Evolutionary conservation across 805 yeast genomes (phyloP).

Genomic region (Torulaspora indica): DNA sequence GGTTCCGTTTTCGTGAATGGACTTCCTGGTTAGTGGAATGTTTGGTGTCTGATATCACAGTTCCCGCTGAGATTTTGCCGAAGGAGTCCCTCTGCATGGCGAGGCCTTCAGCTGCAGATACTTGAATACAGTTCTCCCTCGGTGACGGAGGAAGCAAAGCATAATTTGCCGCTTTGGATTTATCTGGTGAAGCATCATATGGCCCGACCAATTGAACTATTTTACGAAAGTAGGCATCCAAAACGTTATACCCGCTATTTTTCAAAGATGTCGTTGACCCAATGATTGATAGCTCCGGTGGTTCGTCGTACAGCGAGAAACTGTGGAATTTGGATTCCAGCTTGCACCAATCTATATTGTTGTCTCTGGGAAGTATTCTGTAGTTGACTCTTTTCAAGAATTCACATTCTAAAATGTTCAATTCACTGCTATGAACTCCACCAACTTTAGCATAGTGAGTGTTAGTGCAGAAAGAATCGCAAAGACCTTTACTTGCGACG

Average conservation of each 20-base stretch:
- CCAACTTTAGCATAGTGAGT: constrained; percentile 94
- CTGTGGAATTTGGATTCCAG: constrained; percentile 27
- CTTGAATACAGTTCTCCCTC: background rate
- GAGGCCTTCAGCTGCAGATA: background rate
- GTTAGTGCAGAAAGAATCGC: constrained; percentile 92
- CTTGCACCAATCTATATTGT: constrained; percentile 39
- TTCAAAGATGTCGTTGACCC: constrained; percentile 3
- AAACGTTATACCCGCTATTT: constrained; percentile 37
- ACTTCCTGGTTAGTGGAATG: background rate
- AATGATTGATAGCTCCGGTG: constrained; percentile 13
- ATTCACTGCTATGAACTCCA: constrained; percentile 77
- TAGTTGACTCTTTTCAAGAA: constrained; percentile 76
- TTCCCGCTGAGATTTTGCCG: background rate
- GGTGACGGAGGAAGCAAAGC: constrained; percentile 11
- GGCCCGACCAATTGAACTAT: constrained; percentile 49
- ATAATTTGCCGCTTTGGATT: constrained; percentile 25
- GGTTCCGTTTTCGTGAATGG: constrained; percentile 12
- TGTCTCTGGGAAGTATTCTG: constrained; percentile 58
- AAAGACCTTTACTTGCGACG: constrained; percentile 82
- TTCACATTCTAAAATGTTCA: constrained; percentile 84
- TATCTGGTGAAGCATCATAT: constrained; percentile 28
- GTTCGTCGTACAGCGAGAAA: constrained; percentile 15
- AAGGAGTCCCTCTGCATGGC: background rate
- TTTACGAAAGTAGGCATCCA: constrained; percentile 46
- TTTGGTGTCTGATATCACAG: background rate